Evolutionary conservation across 129 eudicot species (phyloP).

Genomic region (Calendula officinalis): DNA sequence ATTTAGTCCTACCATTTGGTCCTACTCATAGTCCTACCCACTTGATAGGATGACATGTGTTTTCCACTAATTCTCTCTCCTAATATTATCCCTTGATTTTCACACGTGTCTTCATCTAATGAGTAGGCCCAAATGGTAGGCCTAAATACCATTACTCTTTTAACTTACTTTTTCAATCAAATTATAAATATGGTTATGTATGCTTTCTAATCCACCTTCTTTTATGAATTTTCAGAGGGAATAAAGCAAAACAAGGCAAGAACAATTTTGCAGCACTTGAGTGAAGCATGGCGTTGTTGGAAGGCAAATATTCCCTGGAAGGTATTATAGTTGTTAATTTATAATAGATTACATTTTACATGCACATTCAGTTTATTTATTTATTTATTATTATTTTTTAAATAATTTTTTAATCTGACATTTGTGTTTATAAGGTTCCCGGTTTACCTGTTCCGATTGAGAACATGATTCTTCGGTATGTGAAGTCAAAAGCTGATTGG

Average conservation of each 20-base stretch:
- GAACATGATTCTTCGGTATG: slow-evolving; percentile 94
- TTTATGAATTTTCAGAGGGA: slow-evolving; percentile 60
- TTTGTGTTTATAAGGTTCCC: slow-evolving; percentile 59
- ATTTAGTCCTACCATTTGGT: too few relatives aligned
- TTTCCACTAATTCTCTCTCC: too few relatives aligned
- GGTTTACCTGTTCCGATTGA: slow-evolving; percentile 95
- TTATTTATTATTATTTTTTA: too few relatives aligned
- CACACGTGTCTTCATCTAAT: too few relatives aligned
- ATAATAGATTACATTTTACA: background rate
- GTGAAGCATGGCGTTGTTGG: slow-evolving; percentile 99
- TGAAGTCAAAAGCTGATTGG: slow-evolving; percentile 98
- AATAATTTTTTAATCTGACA: background rate
- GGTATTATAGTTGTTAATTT: slow-evolving; percentile 26
- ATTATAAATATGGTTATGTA: too few relatives aligned
- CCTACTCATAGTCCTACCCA: too few relatives aligned
- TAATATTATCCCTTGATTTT: too few relatives aligned
- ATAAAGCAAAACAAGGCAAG: slow-evolving; percentile 91
- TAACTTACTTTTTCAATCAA: too few relatives aligned
- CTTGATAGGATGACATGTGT: too few relatives aligned
- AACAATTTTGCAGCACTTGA: slow-evolving; percentile 89
- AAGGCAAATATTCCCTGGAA: slow-evolving; percentile 99
- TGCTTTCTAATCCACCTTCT: background rate
- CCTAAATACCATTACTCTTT: too few relatives aligned
- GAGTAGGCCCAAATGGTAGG: too few relatives aligned
- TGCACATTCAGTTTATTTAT: background rate